Evolutionary conservation across 139 green algal genomes (phyloP), one percentile per base, ranked within the genome.

Genomic region (Picochlorum sp.): DNA sequence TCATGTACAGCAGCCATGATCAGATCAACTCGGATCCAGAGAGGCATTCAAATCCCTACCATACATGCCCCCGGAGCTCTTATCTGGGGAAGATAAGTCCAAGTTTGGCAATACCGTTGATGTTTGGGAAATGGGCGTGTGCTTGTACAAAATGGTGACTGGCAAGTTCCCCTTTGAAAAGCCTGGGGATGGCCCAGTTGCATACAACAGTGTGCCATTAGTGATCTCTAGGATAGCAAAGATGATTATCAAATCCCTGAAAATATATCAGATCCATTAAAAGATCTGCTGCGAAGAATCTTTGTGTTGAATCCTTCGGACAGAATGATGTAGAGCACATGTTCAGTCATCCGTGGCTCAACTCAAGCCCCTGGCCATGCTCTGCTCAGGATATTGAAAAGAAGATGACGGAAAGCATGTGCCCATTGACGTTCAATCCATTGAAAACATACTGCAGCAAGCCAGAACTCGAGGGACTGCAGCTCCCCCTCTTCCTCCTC

Each of bases 1-100:
- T 66, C 37, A 11, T 34, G 21, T 78, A 76, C 61, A 67, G 57
- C 37, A 67, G 75, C 37, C 63, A 20, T 56, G 65, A 76, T 71
- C 72, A 79, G 47, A 73, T 76, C 37, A 79, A 71, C 37, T 71
- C 60, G 26, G 72, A 79, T 60, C 73, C 73, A 38, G 71, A 30
- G 56, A 23, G 20, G 70, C 70, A 45, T 64, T 80, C 38, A 69
- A 62, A 20, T 49, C 30, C 28, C 62, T 79, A 34, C 67, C 65
- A 13, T 81, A 79, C 60, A 81, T 72, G 7, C 62, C 74, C 2
- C 74, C 74, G 0, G 70, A 79, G 61, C 62, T 79, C 28, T 65
- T 79, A 52, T 38, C 14, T 55, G 71, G 63, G 41, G 77, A 51
- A 23, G 52, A 65, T 37, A 55, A 44, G 1, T 52, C 69, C 30